Base-by-base conservation (phyloP, 257 asterid genomes). In the Buddleja alternifolia region DNA sequence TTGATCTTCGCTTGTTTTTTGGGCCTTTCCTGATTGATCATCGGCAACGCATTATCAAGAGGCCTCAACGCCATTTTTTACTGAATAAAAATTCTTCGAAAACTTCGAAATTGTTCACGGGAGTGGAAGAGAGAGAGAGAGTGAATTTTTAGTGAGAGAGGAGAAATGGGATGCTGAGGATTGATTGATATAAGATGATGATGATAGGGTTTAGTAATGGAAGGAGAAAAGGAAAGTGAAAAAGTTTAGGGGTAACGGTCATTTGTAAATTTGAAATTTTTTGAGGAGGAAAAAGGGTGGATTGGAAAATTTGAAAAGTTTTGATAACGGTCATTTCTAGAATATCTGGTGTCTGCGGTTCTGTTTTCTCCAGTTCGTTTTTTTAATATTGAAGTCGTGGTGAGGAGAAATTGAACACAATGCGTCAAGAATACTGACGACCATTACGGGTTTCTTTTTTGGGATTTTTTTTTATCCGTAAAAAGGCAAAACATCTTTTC, bases 31-130 rank as follows among this genome's bases (percentile, higher is more conserved):
- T 81, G 47, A 11, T 81, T 36, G 36, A 82, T 64, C 23, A 82
- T 64, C 37, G 93, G 90, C 78, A 94, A 63, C 15, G 90, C 89
- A 45, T 94, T 89, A 29, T 91, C 99, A 23, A 89, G 86, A 32
- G 97, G 69, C 67, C 96, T 85, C 82, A 90, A 62, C 3, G 99
- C 97, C 99, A 94, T 91, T 83, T 74, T 58, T 63, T 21, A 40
- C 32, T 61, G 72, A n/a, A n/a, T 57, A 36, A 51, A 61, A 19
- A 25, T 17, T 36, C 60, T 69, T 75, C 63, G 25, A 72, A 61
- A 71, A 67, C 5, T 17, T 75, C 59, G 47, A 44, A 62, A 61
- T 56, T 15, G 36, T 48, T 10, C 14, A 20, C 36, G 56, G n/a
- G n/a, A n/a, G 15, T 63, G 59, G 59, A 1, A 21, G 69, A 73